These are phyloP conservation scores for Cucurbita ficifolia DNA, from an alignment of 306 rosid species.

Conservation along the genomic window DNA sequence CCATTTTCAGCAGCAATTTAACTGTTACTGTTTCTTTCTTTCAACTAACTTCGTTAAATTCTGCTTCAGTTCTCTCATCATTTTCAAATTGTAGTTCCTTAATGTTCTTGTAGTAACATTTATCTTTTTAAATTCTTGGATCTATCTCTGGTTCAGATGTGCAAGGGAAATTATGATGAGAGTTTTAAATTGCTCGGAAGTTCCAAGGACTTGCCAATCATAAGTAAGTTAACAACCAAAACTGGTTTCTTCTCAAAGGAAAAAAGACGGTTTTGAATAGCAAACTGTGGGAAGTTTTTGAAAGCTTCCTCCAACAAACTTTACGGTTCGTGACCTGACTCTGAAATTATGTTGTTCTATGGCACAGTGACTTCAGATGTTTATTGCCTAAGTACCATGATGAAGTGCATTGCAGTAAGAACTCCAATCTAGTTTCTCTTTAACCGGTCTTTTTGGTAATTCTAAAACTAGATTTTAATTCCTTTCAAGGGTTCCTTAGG, in stretches of 20 bases:
- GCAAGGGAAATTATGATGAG: conserved; percentile 29
- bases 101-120: neutral
- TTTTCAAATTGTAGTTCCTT: neutral
- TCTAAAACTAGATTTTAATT: neutral
- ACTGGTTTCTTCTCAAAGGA: neutral
- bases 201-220: conserved; percentile 83
- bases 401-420: conserved; percentile 96
- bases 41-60: neutral
- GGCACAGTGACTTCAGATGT: conserved; percentile 62
- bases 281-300: neutral
- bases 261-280: neutral
- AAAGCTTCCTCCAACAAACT: neutral
- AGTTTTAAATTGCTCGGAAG: conserved; percentile 69
- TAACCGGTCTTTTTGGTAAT: neutral
- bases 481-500: neutral
- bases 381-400: conserved; percentile 73
- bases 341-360: conserved; percentile 3
- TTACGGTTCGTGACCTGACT: conserved; percentile 9
- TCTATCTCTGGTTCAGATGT: conserved; percentile 34
- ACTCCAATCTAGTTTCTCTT: neutral
- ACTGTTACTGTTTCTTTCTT: neutral
- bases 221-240: conserved; percentile 49
- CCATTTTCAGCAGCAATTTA: neutral
- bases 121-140: neutral
- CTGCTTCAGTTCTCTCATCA: neutral